Base-by-base conservation (phyloP, 768 basidiomycete genomes). In the Mycena kentingensis region DNA sequence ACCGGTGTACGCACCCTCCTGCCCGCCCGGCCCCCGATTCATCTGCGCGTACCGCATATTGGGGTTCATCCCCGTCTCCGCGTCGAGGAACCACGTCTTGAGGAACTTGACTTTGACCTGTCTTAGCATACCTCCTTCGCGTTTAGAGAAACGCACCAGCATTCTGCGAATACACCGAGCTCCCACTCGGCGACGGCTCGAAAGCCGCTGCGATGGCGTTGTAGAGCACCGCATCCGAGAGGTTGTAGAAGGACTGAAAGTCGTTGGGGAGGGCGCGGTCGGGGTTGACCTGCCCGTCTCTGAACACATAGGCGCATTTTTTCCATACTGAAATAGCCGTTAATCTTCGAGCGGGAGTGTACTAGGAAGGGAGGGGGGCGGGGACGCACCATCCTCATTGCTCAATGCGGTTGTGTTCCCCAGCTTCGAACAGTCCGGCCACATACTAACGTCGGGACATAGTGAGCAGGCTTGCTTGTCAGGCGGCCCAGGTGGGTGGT, bases 251-350 rank as follows among this genome's bases (percentile, higher is more conserved):
- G 15, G 73, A 70, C 35, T 79, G 80, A 38, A 80, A 75, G 60
- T 84, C 74, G 63, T 84, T 75, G 52, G 85, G 71, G 13, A 74
- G 64, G 7, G 78, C 77, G 3, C 71, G 77, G 57, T 87, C 85
- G 1, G 86, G 85, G 64, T 85, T 85, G 64, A 87, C 82, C 48
- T 71, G 65, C 4, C 87, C 87, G 55, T 88, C 85, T 4, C 78
- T 73, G n/a, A 63, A 64, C 43, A 72, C 68, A 62, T 87, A 88
- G 5, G 73, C 70, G 63, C 87, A 88, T 15, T 70, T 76, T 31
- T 65, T 74, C 82, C 82, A 85, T 27, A 82, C 84, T 80, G 26
- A 16, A 21, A 66, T 35, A 31, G 31, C 28, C 29, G 6, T 24
- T 13, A 5, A 39, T 1, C 52, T 11, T 16, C 19, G 12, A 29